These are phyloP conservation scores for Cercospora brassicicola DNA, from an alignment of 2,329 filamentous ascomycete genomes.

Conservation along the genomic window DNA sequence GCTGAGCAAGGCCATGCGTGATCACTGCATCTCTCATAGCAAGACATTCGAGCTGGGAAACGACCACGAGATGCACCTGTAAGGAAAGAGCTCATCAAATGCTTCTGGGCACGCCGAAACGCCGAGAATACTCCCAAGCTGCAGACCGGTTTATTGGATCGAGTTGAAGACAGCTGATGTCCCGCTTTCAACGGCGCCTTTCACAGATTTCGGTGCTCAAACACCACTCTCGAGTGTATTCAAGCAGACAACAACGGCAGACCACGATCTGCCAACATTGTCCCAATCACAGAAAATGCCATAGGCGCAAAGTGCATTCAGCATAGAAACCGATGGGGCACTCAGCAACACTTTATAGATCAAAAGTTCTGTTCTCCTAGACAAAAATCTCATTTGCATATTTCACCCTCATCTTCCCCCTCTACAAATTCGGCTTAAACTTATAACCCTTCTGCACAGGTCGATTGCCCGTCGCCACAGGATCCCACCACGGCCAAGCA, in stretches of 20 bases:
- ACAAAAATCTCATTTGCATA: not conserved
- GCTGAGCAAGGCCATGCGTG: not conserved
- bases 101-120: not conserved
- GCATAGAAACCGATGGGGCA: not conserved
- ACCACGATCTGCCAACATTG: not conserved
- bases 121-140: not conserved
- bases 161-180: not conserved
- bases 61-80: not conserved
- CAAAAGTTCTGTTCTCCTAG: not conserved
- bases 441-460: constrained; percentile 39
- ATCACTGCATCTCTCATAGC: not conserved
- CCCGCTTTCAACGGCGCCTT: not conserved
- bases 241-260: not conserved
- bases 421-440: constrained; percentile 34
- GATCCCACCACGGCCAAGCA: constrained; percentile 69
- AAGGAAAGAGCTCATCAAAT: not conserved
- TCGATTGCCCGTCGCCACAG: constrained; percentile 49
- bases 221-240: not conserved
- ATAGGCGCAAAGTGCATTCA: not conserved
- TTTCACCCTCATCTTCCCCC: not conserved
- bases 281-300: not conserved
- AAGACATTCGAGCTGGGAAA: not conserved
- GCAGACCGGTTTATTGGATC: not conserved
- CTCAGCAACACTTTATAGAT: not conserved
- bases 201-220: not conserved